phyloP scores from a whole-genome alignment of 1,284 basidiomycete species.

The Tetrapyrgos nigripes region DNA sequence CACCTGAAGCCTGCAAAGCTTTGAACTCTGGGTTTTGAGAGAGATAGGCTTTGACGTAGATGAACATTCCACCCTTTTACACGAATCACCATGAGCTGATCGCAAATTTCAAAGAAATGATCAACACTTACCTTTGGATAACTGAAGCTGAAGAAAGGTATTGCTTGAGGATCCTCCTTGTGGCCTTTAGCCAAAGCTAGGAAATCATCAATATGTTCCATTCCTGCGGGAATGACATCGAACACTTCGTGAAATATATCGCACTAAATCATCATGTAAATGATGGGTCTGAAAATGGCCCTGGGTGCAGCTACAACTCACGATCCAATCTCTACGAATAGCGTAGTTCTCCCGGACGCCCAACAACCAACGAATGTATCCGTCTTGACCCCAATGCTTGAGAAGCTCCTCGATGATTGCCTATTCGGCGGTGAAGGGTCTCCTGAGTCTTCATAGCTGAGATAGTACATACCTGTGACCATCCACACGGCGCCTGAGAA shows the following conservation, averaged over 20 bases:
- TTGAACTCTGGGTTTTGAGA: conserved; percentile 34
- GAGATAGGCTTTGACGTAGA: conserved; percentile 41
- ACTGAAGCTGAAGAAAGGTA: conserved; percentile 10
- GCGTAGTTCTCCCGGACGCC: conserved; percentile 11
- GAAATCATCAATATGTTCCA: not conserved
- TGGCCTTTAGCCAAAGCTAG: conserved; percentile 1
- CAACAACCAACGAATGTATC: conserved; percentile 15
- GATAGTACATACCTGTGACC: conserved; percentile 7
- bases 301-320: not conserved
- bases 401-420: conserved; percentile 17
- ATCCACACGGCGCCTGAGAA: conserved; percentile 17
- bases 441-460: not conserved
- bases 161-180: not conserved
- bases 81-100: conserved; percentile 11
- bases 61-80: conserved; percentile 41
- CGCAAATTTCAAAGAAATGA: conserved; percentile 24
- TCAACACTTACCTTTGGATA: conserved; percentile 21
- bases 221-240: conserved; percentile 3
- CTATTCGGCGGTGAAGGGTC: not conserved
- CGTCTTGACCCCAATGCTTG: conserved; percentile 13
- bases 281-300: not conserved
- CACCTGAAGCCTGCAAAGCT: conserved; percentile 1
- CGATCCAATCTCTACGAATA: conserved; percentile 17
- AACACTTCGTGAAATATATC: conserved; percentile 16
- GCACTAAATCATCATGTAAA: not conserved